A percentile compares a stretch with the other conserved stretches of the same genome.
phyloP scores from a whole-genome alignment of 1,139 yeast species.

The Diutina mesorugosa region DNA sequence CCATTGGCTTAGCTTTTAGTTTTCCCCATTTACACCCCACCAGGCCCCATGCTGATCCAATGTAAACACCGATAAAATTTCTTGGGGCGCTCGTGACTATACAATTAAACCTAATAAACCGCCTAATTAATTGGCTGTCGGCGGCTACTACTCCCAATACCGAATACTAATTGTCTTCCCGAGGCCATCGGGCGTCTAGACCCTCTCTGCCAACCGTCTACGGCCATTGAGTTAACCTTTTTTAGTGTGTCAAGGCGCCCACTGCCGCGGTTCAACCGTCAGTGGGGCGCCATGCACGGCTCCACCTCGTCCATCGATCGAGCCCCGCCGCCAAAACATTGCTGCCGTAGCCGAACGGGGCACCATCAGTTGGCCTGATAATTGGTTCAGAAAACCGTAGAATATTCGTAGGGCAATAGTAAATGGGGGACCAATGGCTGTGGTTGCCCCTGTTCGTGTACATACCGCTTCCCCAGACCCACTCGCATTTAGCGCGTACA shows the following conservation, averaged over 20 bases:
- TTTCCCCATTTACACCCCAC: not conserved
- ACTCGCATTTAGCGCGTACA: not conserved
- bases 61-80: not conserved
- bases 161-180: not conserved
- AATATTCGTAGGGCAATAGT: too few species aligned
- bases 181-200: not conserved
- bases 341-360: not conserved
- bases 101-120: too few species aligned
- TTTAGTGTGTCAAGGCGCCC: not conserved
- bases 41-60: not conserved
- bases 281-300: not conserved
- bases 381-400: too few species aligned
- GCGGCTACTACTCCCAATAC: too few species aligned
- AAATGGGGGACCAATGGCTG: too few species aligned
- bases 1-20: too few species aligned
- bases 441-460: too few species aligned
- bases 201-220: not conserved
- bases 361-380: too few species aligned
- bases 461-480: not conserved
- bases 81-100: not conserved
- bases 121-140: too few species aligned
- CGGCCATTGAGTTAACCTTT: not conserved
- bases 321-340: not conserved
- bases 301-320: not conserved
- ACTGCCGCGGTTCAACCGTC: not conserved